A percentile compares a stretch with the other conserved stretches of the same genome.
These are phyloP conservation scores for Poterioochromonas sp. DNA, from an alignment of 352 stramenopile species.

Conservation along the genomic window DNA sequence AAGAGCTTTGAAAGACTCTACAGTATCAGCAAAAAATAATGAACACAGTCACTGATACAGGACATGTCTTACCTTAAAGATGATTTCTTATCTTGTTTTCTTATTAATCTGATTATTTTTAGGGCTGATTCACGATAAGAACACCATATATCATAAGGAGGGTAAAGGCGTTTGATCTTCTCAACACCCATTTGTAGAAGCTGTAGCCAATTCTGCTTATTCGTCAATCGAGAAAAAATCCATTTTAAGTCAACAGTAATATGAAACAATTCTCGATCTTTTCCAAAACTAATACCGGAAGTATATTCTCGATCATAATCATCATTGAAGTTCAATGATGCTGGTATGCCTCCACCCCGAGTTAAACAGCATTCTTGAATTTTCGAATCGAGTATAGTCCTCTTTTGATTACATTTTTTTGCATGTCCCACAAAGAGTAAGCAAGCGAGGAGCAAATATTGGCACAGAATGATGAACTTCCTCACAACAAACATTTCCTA, in stretches of 20 bases:
- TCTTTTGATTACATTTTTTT: too few species aligned
- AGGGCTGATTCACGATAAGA: neutral
- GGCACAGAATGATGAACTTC: too few species aligned
- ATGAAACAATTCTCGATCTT: conserved; percentile 30
- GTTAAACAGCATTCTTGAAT: too few species aligned
- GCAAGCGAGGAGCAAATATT: too few species aligned
- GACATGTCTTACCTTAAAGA: neutral
- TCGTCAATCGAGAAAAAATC: conserved; percentile 1
- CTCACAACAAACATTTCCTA: too few species aligned
- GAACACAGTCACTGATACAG: neutral
- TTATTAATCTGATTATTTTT: neutral
- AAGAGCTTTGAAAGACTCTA: conserved; percentile 31
- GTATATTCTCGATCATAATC: neutral
- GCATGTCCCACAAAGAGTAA: too few species aligned
- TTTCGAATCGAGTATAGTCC: too few species aligned
- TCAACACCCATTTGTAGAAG: neutral
- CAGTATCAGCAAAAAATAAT: neutral
- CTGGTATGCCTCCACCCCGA: too few species aligned
- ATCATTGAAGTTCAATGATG: too few species aligned
- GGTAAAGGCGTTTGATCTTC: neutral
- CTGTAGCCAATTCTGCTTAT: neutral
- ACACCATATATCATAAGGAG: neutral
- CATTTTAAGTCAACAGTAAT: conserved; percentile 30
- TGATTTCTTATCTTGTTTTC: neutral
- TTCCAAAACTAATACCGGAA: conserved; percentile 6